Conservation (phyloP, 2,329 filamentous ascomycete genomes). For the Aspergillus fischeri region DNA sequence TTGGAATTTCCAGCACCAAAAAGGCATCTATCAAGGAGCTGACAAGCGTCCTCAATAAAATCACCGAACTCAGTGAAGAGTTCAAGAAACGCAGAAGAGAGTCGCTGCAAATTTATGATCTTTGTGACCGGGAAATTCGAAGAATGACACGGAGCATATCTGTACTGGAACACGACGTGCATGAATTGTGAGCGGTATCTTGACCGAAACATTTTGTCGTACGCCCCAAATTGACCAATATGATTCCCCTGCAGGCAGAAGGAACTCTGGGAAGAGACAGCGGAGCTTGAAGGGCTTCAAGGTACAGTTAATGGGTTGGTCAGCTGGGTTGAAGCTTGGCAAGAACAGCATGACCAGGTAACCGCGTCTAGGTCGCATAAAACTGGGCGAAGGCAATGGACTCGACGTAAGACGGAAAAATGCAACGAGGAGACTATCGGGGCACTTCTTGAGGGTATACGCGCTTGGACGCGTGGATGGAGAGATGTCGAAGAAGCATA, state of each 20-base stretch:
- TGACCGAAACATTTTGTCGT: neutral
- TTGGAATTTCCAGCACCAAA: neutral
- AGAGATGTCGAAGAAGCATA: conserved; percentile 41
- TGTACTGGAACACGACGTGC: conserved; percentile 56
- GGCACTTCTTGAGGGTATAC: conserved; percentile 35
- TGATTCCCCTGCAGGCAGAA: conserved; percentile 17
- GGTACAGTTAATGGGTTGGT: conserved; percentile 35
- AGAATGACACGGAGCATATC: conserved; percentile 56
- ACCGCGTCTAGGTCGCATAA: conserved; percentile 6
- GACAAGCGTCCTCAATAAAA: conserved; percentile 20
- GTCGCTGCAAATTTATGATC: conserved; percentile 56
- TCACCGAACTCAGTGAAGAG: conserved; percentile 22
- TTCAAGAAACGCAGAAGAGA: conserved; percentile 26
- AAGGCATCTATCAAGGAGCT: conserved; percentile 16
- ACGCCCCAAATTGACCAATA: neutral
- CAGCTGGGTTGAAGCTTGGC: conserved; percentile 27
- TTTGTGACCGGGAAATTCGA: conserved; percentile 57
- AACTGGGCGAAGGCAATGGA: conserved; percentile 17
- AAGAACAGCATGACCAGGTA: conserved; percentile 17
- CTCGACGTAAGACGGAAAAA: conserved; percentile 12
- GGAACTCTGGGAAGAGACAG: conserved; percentile 29
- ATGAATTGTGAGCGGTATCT: conserved; percentile 48
- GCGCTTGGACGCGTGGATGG: conserved; percentile 42
- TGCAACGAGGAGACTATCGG: conserved; percentile 23
- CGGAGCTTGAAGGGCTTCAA: conserved; percentile 33